Evolutionary conservation across 352 stramenopile species (phyloP), one percentile per base, ranked within the genome.

Genomic region (Phytophthora cryptogea): DNA sequence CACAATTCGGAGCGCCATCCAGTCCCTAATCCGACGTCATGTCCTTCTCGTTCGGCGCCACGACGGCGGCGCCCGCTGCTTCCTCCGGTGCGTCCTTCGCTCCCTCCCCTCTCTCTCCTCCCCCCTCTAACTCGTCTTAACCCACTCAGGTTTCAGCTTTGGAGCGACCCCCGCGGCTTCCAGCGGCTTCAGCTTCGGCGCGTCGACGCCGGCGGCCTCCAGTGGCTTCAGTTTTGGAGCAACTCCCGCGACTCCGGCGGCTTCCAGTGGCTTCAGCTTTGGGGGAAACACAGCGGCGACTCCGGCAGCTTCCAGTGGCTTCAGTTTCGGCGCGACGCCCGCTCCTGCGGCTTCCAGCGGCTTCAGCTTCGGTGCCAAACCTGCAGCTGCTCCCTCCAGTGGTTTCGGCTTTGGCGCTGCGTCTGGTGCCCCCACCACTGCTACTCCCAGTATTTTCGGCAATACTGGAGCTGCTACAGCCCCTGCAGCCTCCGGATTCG

Each of bases 41-140:
- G 70, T 59, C 67, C 54, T 86, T 86, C 42, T 80, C 59, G 33
- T 85, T 85, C 33, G 62, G 72, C 39, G 42, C 23, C 37, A 67
- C 75, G 8, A 5, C 59, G 20, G 43, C 64, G 31, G 59, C 64
- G 10, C 45, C 75, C 13, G 36, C 63, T 8, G 52, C 67, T 20
- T 68, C 68, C 41, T 72, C 56, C 30, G 54, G 68, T 68, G 31
- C 46, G 54, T 17, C 9, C 9, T 27, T 10, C 5, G 11, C 41
- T 9, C 23, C 14, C 4, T 2, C 4, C n/a, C 37, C 35, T 13
- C 13, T 3, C 6, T 40, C 8, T 26, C 27, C 43, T 40, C 32
- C 13, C 10, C n/a, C 14, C 61, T 17, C 14, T 66, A 13, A 8
- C 54, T 7, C 8, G n/a, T 32, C 20, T 4, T 31, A 31, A 9